Evolutionary conservation across 495 filamentous ascomycete genomes (phyloP), one percentile per base, ranked within the genome.

Genomic region (Aspergillus bridgeri): DNA sequence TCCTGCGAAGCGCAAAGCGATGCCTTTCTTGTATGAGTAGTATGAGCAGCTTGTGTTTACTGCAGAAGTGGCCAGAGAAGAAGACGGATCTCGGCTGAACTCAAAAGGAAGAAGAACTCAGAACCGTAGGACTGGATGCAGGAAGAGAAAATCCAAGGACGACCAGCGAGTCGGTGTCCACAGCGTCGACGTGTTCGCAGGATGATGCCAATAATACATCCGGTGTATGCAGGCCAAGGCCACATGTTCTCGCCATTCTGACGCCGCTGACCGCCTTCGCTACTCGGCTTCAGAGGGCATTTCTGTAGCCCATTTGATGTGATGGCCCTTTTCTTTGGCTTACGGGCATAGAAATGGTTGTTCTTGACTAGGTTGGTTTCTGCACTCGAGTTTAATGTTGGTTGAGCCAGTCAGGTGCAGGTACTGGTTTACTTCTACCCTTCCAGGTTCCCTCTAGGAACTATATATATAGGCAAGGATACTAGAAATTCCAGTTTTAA

Each of bases 211-310:
- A 38, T 38, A 15, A 38, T 38, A 38, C 54, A n/a, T n/a, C n/a
- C n/a, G n/a, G n/a, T n/a, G 55, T 48, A 64, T 56, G 57, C 25
- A 27, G 42, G 52, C 46, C 48, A 57, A 71, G 68, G 71, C 67
- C 73, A 75, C 69, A 69, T 74, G 66, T 67, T 69, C 67, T 67
- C 63, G 61, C 61, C 46, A 69, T 69, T 71, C 58, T 73, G 70
- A 69, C 66, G 60, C 59, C 53, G 50, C 65, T 77, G 68, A 77
- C 74, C 70, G 75, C 75, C 70, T 77, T 33, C 33, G 44, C 44
- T 6, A 46, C n/a, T 47, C 45, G 18, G 18, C 45, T 21, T 47
- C 19, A n/a, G n/a, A n/a, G n/a, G n/a, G n/a, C n/a, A n/a, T n/a
- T n/a, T n/a, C n/a, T n/a, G n/a, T n/a, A n/a, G n/a, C n/a, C n/a